A percentile compares a stretch with the other conserved stretches of the same genome.
Evolutionary conservation across 352 stramenopile species (phyloP).

Genomic region (Globisporangium nagaii): DNA sequence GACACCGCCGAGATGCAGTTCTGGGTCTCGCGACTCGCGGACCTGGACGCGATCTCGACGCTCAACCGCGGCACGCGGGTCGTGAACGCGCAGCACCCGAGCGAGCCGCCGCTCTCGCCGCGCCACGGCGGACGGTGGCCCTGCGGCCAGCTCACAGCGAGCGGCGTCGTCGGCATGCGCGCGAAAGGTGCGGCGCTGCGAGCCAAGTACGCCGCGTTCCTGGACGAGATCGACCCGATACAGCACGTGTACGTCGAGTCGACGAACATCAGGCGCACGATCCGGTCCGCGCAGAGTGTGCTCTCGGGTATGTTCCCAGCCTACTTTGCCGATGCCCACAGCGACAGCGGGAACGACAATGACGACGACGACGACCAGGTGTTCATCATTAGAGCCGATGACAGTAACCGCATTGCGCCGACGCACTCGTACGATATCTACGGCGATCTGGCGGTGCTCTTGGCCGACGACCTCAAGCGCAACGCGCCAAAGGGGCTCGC

Average conservation of each 20-base stretch:
- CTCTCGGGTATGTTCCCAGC: conserved; percentile 62
- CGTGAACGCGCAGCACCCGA: conserved; percentile 15
- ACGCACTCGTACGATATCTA: conserved; percentile 70
- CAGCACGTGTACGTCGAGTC: conserved; percentile 61
- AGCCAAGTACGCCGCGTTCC: conserved; percentile 30
- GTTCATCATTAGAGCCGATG: conserved; percentile 44
- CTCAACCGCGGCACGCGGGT: conserved; percentile 48
- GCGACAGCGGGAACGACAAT: not conserved
- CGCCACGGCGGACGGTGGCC: conserved; percentile 62
- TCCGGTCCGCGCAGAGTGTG: conserved; percentile 65
- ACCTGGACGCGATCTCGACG: conserved; percentile 30
- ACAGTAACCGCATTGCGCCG: conserved; percentile 40
- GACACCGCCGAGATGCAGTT: conserved; percentile 40
- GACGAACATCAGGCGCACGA: conserved; percentile 74
- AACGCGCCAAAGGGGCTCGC: conserved; percentile 36
- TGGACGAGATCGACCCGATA: conserved; percentile 25
- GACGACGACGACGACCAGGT: conserved; percentile 3
- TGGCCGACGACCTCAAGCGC: conserved; percentile 46
- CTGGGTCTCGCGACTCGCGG: conserved; percentile 49
- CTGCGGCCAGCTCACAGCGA: conserved; percentile 64
- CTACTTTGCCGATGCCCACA: conserved; percentile 23
- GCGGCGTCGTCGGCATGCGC: conserved; percentile 63
- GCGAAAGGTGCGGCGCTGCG: conserved; percentile 41
- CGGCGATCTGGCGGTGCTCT: conserved; percentile 33
- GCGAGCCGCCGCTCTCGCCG: conserved; percentile 25